phyloP scores from a whole-genome alignment of 2,329 filamentous ascomycete species.

The Fusarium continuum region DNA sequence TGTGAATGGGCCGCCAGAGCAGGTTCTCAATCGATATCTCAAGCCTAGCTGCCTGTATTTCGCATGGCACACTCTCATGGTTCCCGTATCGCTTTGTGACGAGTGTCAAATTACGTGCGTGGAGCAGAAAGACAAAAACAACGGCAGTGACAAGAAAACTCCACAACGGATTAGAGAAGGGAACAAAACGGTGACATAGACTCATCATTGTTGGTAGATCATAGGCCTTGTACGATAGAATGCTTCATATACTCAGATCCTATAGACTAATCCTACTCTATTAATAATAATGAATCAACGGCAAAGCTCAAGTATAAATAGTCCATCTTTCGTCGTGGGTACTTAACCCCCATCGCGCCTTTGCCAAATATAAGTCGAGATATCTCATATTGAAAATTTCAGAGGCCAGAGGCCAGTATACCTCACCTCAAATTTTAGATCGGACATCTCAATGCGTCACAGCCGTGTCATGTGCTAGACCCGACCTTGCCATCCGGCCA shows the following conservation, averaged over 20 bases:
- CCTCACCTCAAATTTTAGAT: not conserved
- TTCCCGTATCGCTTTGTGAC: conserved; percentile 21
- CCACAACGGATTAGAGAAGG: not conserved
- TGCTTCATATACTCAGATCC: not conserved
- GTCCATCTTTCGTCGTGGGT: not conserved
- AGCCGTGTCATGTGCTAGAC: not conserved
- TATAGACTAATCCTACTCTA: not conserved
- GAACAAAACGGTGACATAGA: not conserved
- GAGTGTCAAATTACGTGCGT: conserved; percentile 28
- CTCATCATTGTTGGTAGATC: not conserved
- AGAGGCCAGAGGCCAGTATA: not conserved
- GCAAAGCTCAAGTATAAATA: not conserved
- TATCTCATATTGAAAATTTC: not conserved
- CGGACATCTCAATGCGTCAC: not conserved
- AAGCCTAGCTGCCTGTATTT: conserved; percentile 40
- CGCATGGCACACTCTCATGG: conserved; percentile 34
- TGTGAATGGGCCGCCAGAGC: conserved; percentile 39
- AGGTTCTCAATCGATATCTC: conserved; percentile 41
- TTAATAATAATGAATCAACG: not conserved
- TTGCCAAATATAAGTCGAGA: too few species aligned
- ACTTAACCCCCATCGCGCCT: too few species aligned
- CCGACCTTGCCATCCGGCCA: not conserved
- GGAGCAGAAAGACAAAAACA: not conserved
- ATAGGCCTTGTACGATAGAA: not conserved
- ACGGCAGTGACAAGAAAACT: conserved; percentile 5